Percentiles rank a stretch among this genome's conserved stretches.
These are phyloP conservation scores for Leccinum rimulosum DNA, from an alignment of 768 basidiomycete genomes.

Conservation along the genomic window DNA sequence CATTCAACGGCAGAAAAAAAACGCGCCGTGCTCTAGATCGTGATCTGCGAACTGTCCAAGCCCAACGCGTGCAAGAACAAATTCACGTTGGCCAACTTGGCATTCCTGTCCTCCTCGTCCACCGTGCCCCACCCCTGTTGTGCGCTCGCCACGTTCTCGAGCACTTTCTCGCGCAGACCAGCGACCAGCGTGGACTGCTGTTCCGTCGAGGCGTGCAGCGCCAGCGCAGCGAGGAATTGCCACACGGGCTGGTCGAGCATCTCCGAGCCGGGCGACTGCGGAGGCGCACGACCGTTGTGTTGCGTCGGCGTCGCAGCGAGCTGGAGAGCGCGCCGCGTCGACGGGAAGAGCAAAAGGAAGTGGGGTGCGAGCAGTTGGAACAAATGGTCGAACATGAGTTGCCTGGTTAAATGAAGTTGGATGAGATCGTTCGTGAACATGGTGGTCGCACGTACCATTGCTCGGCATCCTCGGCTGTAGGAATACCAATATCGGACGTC, in stretches of 20 bases:
- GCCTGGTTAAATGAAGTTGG: slow-evolving; percentile 48
- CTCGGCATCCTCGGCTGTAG: slow-evolving; percentile 70
- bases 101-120: slow-evolving; percentile 69
- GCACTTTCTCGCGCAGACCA: slow-evolving; percentile 85
- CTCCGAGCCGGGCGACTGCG: slow-evolving; percentile 58
- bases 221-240: slow-evolving; percentile 89
- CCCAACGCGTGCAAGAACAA: slow-evolving; percentile 82
- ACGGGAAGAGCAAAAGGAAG: slow-evolving; percentile 84
- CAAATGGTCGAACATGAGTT: slow-evolving; percentile 82
- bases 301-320: slow-evolving; percentile 36
- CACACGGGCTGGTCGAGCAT: slow-evolving; percentile 88
- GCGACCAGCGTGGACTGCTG: slow-evolving; percentile 89
- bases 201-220: slow-evolving; percentile 76
- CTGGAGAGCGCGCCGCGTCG: slow-evolving; percentile 62
- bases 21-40: slow-evolving; percentile 32
- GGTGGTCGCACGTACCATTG: slow-evolving; percentile 57
- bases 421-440: neutral
- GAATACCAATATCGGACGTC: slow-evolving; percentile 52
- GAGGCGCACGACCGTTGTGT: slow-evolving; percentile 52
- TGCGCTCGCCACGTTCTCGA: slow-evolving; percentile 82
- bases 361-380: slow-evolving; percentile 78
- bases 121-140: slow-evolving; percentile 66
- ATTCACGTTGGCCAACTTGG: slow-evolving; percentile 91
- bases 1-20: too few relatives aligned
- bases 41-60: slow-evolving; percentile 69